Percentiles rank a stretch among this genome's conserved stretches.
phyloP scores from a whole-genome alignment of 768 basidiomycete genomes.

The Leucogyrophana mollusca region DNA sequence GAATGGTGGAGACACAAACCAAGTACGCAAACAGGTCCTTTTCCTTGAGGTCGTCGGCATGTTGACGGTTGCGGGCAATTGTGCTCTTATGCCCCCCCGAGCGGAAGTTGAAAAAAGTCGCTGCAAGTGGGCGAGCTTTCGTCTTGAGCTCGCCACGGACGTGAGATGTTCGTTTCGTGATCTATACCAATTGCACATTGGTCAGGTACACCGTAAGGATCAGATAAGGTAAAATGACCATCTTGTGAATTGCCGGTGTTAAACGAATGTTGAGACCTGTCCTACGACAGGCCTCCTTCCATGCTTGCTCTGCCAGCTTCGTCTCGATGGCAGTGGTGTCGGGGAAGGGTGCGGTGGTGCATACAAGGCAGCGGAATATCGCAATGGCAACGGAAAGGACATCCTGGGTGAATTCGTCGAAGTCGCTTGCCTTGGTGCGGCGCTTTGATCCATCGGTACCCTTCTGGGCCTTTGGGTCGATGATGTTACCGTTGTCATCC shows the following conservation, averaged over 20 bases:
- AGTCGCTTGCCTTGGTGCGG: constrained; percentile 14
- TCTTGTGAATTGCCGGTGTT: not conserved
- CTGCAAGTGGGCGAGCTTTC: not conserved
- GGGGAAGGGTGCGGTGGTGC: constrained; percentile 19
- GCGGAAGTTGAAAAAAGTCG: not conserved
- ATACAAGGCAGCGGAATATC: constrained; percentile 14
- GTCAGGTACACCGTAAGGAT: not conserved
- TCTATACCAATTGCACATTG: not conserved
- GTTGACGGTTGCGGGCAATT: constrained; percentile 3
- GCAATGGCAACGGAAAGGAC: constrained; percentile 15
- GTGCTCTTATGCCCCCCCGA: not conserved
- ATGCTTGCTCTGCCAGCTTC: constrained; percentile 3
- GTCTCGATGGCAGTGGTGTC: constrained; percentile 6
- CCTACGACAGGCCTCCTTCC: not conserved
- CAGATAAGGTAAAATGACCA: not conserved
- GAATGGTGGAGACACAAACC: not conserved
- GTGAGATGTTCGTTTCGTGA: constrained; percentile 3
- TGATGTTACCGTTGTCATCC: not conserved
- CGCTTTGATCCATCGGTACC: not conserved
- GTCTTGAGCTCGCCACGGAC: constrained; percentile 9
- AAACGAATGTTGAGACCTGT: constrained; percentile 1
- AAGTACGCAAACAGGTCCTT: constrained; percentile 2
- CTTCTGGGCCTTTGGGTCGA: not conserved
- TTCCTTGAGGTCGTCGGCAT: constrained; percentile 6
- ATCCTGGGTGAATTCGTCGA: constrained; percentile 14